A percentile compares a stretch with the other conserved stretches of the same genome.
Evolutionary conservation across 2,329 filamentous ascomycete genomes (phyloP).

Genomic region (Parascedosporium putredinis): DNA sequence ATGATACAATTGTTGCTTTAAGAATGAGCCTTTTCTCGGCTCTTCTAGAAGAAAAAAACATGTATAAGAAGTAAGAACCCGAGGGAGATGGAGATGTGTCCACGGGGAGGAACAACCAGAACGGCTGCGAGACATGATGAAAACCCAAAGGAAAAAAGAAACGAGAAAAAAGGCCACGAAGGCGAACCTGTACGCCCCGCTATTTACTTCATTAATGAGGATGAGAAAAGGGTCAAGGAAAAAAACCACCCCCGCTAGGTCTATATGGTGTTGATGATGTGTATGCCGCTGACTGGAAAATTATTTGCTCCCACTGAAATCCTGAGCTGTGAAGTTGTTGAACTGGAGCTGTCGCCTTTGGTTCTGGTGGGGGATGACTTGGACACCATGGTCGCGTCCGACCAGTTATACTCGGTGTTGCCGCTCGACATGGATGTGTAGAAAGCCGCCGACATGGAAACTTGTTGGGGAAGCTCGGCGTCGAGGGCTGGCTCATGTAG

Average conservation of each 20-base stretch:
- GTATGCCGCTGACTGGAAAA: neutral
- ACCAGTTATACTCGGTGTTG: slow-evolving; percentile 42
- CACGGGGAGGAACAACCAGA: too few relatives aligned
- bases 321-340: slow-evolving; percentile 23
- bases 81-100: too few relatives aligned
- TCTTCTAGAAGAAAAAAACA: neutral
- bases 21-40: neutral
- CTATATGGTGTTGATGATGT: neutral
- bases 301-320: slow-evolving; percentile 5
- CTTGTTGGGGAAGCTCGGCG: slow-evolving; percentile 33
- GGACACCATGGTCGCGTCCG: slow-evolving; percentile 26
- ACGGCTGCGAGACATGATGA: too few relatives aligned
- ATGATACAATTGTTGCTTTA: slow-evolving; percentile 4
- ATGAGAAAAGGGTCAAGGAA: neutral
- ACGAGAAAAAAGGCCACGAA: neutral
- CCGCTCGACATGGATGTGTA: slow-evolving; percentile 23
- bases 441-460: slow-evolving; percentile 31
- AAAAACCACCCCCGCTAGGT: neutral
- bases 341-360: slow-evolving; percentile 21
- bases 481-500: slow-evolving; percentile 35
- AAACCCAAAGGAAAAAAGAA: neutral
- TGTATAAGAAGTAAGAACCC: neutral
- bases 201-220: neutral
- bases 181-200: slow-evolving; percentile 1
- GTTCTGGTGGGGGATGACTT: slow-evolving; percentile 23